A percentile compares a stretch with the other conserved stretches of the same genome.
These are phyloP conservation scores for Talaromyces nanjingensis DNA, from an alignment of 495 filamentous ascomycete species.

Conservation along the genomic window DNA sequence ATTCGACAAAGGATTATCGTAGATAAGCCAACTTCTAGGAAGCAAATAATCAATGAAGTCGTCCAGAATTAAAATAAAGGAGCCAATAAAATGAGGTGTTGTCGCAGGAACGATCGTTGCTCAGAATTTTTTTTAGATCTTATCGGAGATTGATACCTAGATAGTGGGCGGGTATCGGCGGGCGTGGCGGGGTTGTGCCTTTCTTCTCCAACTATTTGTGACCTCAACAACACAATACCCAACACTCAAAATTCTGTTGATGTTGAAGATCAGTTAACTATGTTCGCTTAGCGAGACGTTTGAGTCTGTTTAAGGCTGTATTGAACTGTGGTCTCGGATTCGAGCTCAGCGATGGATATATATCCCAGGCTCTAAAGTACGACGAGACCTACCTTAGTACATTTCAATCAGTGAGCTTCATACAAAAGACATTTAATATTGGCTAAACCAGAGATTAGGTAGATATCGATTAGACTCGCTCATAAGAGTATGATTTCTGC, in stretches of 20 bases:
- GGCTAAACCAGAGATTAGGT: too few species aligned
- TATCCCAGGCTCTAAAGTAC: too few species aligned
- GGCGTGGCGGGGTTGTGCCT: constrained; percentile 23
- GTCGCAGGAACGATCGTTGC: constrained; percentile 9
- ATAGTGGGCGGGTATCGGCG: constrained; percentile 17
- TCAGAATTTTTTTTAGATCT: constrained; percentile 20
- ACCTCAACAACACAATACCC: neutral
- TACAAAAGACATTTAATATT: too few species aligned
- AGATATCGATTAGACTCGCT: too few species aligned
- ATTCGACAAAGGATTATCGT: neutral
- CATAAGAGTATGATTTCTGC: neutral
- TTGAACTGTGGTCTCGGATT: too few species aligned
- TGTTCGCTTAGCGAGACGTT: too few species aligned
- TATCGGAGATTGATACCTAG: constrained; percentile 26
- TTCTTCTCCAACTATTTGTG: constrained; percentile 14
- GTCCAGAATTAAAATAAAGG: neutral
- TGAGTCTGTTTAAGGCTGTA: too few species aligned
- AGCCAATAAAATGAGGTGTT: neutral
- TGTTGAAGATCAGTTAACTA: too few species aligned
- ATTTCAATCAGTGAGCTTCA: too few species aligned
- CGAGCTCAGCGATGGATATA: too few species aligned
- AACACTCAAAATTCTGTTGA: too few species aligned
- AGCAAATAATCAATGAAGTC: neutral
- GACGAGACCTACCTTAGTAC: too few species aligned
- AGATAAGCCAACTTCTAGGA: neutral